Evolutionary conservation across 208 protist genomes (phyloP).

Genomic region (Leishmania braziliensis): DNA sequence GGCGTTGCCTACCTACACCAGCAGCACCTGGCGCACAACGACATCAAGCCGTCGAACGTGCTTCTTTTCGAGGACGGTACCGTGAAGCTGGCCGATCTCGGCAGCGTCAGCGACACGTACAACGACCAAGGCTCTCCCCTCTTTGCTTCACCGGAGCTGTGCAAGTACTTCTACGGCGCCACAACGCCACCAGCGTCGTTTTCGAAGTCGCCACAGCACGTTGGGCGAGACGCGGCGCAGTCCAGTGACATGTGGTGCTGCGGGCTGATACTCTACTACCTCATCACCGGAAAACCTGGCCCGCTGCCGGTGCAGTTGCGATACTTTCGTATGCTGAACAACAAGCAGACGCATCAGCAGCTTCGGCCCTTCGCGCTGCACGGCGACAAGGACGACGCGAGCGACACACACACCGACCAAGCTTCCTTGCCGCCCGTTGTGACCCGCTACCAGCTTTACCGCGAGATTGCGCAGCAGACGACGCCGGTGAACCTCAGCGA

Average conservation of each 20-base stretch:
- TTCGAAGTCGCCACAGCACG: conserved; percentile 18
- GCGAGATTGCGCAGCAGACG: conserved; percentile 55
- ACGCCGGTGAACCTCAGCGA: conserved; percentile 46
- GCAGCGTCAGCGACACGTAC: conserved; percentile 53
- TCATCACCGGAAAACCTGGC: conserved; percentile 65
- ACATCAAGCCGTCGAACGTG: conserved; percentile 87
- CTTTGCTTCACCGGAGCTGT: conserved; percentile 89
- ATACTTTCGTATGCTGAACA: conserved; percentile 40
- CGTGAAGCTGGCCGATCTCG: conserved; percentile 78
- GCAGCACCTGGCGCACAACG: conserved; percentile 81
- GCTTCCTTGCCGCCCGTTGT: conserved; percentile 15
- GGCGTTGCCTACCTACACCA: conserved; percentile 81
- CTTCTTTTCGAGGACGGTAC: conserved; percentile 78
- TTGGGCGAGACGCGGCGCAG: conserved; percentile 27
- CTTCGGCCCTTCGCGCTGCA: not conserved
- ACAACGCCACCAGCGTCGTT: conserved; percentile 19
- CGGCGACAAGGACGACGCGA: not conserved
- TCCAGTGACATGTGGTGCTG: conserved; percentile 87
- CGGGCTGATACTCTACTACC: conserved; percentile 74
- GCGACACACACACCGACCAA: not conserved
- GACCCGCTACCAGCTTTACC: conserved; percentile 75
- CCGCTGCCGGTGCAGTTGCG: conserved; percentile 48
- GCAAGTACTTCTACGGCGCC: conserved; percentile 64
- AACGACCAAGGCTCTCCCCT: conserved; percentile 84
- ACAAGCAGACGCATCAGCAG: not conserved